A percentile compares a stretch with the other conserved stretches of the same genome.
These are phyloP conservation scores for Dovyalis caffra DNA, from an alignment of 345 rosid species.

Conservation along the genomic window DNA sequence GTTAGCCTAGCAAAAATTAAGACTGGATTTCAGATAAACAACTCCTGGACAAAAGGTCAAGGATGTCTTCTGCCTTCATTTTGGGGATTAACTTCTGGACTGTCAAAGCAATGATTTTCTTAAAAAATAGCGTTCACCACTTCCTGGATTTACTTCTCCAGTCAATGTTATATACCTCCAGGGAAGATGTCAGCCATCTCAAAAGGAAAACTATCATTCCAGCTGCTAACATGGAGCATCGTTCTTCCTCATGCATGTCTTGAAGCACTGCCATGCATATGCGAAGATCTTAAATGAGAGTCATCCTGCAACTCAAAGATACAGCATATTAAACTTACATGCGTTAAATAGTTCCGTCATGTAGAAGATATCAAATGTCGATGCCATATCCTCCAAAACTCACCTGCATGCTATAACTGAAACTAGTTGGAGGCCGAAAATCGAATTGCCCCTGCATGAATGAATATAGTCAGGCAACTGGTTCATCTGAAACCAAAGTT, in stretches of 20 bases:
- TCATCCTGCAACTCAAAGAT: constrained; percentile 42
- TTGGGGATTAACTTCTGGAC: not conserved
- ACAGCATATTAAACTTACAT: not conserved
- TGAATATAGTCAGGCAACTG: not conserved
- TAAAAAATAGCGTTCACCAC: not conserved
- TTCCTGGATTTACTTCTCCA: not conserved
- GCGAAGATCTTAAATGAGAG: constrained; percentile 54
- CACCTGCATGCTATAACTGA: constrained; percentile 61
- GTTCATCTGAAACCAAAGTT: constrained; percentile 5
- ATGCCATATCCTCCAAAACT: not conserved
- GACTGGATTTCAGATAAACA: not conserved
- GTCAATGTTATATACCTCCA: not conserved
- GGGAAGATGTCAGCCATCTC: not conserved
- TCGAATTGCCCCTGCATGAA: constrained; percentile 50
- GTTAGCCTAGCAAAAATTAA: not conserved
- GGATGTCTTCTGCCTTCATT: not conserved
- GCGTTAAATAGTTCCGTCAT: not conserved
- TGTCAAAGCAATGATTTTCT: not conserved
- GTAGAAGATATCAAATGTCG: not conserved
- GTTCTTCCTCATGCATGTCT: constrained; percentile 38
- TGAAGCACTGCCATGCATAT: constrained; percentile 52
- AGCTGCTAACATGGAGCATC: not conserved
- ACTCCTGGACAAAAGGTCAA: not conserved
- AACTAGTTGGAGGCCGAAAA: constrained; percentile 56
- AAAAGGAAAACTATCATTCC: not conserved